Conservation (phyloP, 2,329 filamentous ascomycete genomes). For the Colletotrichum sp. region DNA sequence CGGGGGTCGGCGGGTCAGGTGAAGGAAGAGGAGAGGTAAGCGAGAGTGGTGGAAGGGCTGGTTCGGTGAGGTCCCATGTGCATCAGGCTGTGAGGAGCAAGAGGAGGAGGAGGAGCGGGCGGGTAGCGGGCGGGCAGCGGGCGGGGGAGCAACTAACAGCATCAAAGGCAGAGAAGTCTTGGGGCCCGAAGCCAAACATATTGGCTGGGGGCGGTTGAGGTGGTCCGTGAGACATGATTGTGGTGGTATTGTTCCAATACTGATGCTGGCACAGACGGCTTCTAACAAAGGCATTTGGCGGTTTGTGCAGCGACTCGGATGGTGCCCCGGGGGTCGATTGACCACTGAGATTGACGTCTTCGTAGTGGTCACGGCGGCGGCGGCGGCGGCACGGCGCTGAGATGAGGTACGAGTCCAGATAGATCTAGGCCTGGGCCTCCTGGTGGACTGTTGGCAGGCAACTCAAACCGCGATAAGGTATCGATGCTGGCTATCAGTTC, state of each 20-base stretch:
- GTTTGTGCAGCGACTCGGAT: neutral
- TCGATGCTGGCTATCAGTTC: neutral
- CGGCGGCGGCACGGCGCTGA: conserved; percentile 1
- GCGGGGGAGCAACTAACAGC: conserved; percentile 9
- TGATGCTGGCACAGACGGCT: conserved; percentile 8
- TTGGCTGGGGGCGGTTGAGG: conserved; percentile 37
- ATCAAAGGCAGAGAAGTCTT: conserved; percentile 23
- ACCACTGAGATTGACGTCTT: neutral
- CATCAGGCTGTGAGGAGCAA: neutral
- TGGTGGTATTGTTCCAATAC: conserved; percentile 18
- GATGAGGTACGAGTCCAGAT: neutral
- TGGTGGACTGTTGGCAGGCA: neutral
- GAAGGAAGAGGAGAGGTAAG: neutral
- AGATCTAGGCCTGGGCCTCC: neutral
- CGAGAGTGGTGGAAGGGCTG: neutral
- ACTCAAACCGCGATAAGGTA: neutral
- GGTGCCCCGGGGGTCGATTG: neutral
- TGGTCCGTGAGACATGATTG: conserved; percentile 40
- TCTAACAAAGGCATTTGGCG: conserved; percentile 20
- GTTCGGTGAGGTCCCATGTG: neutral
- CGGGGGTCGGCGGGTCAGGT: conserved; percentile 4
- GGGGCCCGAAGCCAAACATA: conserved; percentile 39
- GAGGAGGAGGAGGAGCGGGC: neutral
- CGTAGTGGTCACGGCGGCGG: conserved; percentile 5
- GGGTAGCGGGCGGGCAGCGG: neutral